Percentiles rank a stretch among this genome's conserved stretches.
phyloP scores from a whole-genome alignment of 2,329 filamentous ascomycete species.

The Scopulariopsis brevicaulis region DNA sequence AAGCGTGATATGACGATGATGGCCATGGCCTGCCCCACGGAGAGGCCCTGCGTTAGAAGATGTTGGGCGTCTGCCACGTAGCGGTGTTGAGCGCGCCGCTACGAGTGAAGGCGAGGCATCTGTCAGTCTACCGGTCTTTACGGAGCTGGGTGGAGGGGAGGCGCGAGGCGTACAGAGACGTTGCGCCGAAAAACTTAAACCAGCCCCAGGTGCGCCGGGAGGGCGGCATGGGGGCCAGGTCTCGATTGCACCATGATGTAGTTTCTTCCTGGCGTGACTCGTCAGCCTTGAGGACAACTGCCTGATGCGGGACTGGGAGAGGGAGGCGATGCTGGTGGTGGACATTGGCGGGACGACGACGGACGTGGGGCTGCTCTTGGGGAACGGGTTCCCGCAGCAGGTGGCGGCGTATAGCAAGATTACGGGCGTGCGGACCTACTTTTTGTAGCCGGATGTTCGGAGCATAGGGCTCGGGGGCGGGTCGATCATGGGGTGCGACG shows the following conservation, averaged over 20 bases:
- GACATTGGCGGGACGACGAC: conserved; percentile 58
- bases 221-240: conserved; percentile 26
- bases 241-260: conserved; percentile 36
- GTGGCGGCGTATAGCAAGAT: conserved; percentile 51
- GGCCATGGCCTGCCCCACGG: conserved; percentile 32
- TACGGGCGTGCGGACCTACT: conserved; percentile 52
- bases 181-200: conserved; percentile 24
- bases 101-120: background rate
- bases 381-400: conserved; percentile 52
- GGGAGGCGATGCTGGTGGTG: conserved; percentile 42
- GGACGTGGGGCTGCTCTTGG: conserved; percentile 48
- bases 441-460: conserved; percentile 44
- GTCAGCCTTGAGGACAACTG: conserved; percentile 23
- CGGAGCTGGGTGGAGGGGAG: background rate
- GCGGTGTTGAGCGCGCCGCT: conserved; percentile 21
- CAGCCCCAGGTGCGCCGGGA: conserved; percentile 34
- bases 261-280: conserved; percentile 30
- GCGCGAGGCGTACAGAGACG: conserved; percentile 19
- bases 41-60: conserved; percentile 34
- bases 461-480: conserved; percentile 50
- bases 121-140: background rate
- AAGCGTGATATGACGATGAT: conserved; percentile 30
- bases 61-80: conserved; percentile 35
- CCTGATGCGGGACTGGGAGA: conserved; percentile 25
- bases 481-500: conserved; percentile 33